Evolutionary conservation across 768 basidiomycete genomes (phyloP).

Genomic region (Guyanaporus albipodus): DNA sequence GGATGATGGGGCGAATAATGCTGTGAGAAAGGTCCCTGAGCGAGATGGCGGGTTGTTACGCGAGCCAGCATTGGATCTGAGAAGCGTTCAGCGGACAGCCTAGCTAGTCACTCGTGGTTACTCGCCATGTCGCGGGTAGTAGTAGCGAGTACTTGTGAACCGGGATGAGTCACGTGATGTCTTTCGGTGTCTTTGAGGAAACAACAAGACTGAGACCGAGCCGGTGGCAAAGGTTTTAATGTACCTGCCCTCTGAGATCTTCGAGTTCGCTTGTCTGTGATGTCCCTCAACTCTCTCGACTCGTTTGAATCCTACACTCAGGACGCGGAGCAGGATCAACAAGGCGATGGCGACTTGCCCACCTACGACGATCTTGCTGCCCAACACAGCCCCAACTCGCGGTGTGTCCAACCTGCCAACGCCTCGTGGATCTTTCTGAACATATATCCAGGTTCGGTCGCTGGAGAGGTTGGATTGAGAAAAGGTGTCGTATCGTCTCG

Average conservation of each 20-base stretch:
- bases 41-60: too few species aligned
- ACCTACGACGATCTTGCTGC: constrained; percentile 77
- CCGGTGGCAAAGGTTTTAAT: not conserved
- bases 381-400: constrained; percentile 78
- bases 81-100: too few species aligned
- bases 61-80: too few species aligned
- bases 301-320: constrained; percentile 26
- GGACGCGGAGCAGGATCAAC: constrained; percentile 40
- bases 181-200: not conserved
- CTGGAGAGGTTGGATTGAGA: constrained; percentile 88
- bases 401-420: constrained; percentile 42
- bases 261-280: constrained; percentile 1
- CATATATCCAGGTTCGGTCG: constrained; percentile 63
- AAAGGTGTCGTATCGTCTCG: constrained; percentile 46
- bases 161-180: constrained; percentile 17
- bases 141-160: too few species aligned
- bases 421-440: not conserved
- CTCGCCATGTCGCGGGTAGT: too few species aligned
- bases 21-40: too few species aligned
- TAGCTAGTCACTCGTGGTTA: too few species aligned
- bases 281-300: constrained; percentile 20
- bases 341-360: constrained; percentile 56
- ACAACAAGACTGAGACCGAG: not conserved
- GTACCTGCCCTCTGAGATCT: not conserved
- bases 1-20: too few species aligned